Evolutionary conservation across 2,329 filamentous ascomycete genomes (phyloP).

Genomic region (Neofusicoccum umdonicola): DNA sequence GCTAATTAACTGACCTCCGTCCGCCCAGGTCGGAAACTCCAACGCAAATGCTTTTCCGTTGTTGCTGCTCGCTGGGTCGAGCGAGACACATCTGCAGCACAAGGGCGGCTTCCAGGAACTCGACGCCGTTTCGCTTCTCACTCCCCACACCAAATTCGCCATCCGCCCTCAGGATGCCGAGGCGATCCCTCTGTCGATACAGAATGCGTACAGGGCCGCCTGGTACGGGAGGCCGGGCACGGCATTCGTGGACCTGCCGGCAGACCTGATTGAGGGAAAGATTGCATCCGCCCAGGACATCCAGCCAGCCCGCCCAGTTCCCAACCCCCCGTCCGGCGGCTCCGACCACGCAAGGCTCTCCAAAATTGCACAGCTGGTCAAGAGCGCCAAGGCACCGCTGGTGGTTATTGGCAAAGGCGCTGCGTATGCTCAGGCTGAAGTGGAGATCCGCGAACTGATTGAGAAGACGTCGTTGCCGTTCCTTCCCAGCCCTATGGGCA

Average conservation of each 20-base stretch:
- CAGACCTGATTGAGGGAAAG: slow-evolving; percentile 53
- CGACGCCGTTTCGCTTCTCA: slow-evolving; percentile 53
- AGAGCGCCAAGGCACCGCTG: slow-evolving; percentile 49
- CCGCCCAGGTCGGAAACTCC: slow-evolving; percentile 45
- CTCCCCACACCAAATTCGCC: slow-evolving; percentile 53
- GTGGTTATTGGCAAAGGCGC: slow-evolving; percentile 57
- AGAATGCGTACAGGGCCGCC: slow-evolving; percentile 52
- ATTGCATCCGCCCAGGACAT: slow-evolving; percentile 22
- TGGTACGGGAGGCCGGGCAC: slow-evolving; percentile 56
- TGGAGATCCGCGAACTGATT: slow-evolving; percentile 45
- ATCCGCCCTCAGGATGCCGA: slow-evolving; percentile 46
- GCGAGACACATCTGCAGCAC: slow-evolving; percentile 50
- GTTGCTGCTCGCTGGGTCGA: slow-evolving; percentile 54
- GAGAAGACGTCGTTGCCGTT: slow-evolving; percentile 52
- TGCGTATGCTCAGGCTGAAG: slow-evolving; percentile 53
- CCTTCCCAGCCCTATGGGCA: slow-evolving; percentile 59
- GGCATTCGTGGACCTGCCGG: slow-evolving; percentile 55
- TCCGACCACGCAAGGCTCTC: slow-evolving; percentile 45
- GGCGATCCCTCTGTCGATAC: slow-evolving; percentile 48
- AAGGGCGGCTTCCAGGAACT: slow-evolving; percentile 59
- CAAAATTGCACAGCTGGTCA: slow-evolving; percentile 46
- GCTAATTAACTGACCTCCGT: too few species aligned
- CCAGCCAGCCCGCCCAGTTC: slow-evolving; percentile 22
- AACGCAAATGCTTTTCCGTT: slow-evolving; percentile 56
- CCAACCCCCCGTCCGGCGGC: slow-evolving; percentile 43